phyloP scores from a whole-genome alignment of 2,329 filamentous ascomycete species.

The Amphichorda felina region DNA sequence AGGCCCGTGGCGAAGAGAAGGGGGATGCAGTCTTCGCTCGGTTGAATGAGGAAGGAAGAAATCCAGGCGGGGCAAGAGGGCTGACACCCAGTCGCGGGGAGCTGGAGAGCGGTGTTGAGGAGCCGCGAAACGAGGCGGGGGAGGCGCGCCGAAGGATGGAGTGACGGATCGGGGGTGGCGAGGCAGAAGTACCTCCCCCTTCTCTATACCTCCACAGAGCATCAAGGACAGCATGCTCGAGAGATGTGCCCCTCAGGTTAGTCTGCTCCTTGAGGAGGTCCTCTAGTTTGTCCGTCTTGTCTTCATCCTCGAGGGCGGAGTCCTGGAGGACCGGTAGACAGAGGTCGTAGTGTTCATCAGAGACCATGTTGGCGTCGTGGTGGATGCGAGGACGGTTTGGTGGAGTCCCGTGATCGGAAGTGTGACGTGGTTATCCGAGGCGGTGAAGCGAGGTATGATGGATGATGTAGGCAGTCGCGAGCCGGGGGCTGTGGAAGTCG shows the following conservation, averaged over 20 bases:
- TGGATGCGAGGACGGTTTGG: neutral
- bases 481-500: too few species aligned
- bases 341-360: constrained; percentile 84
- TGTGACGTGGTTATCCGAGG: too few species aligned
- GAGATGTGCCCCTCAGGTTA: constrained; percentile 57
- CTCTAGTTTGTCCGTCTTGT: constrained; percentile 87
- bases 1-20: constrained; percentile 87
- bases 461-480: too few species aligned
- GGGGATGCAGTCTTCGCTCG: constrained; percentile 75
- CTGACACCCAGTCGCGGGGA: constrained; percentile 74
- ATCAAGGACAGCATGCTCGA: constrained; percentile 86
- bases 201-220: constrained; percentile 79
- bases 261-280: constrained; percentile 74
- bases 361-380: constrained; percentile 55
- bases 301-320: constrained; percentile 75
- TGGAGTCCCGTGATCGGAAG: too few species aligned
- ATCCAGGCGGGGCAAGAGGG: constrained; percentile 74
- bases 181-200: constrained; percentile 50
- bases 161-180: constrained; percentile 76
- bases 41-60: constrained; percentile 62
- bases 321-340: constrained; percentile 84
- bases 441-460: too few species aligned
- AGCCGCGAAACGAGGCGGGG: constrained; percentile 84
- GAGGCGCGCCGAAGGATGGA: constrained; percentile 84
- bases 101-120: constrained; percentile 68